Conservation (phyloP, 176 grass and related monocot species). For the Triticum dicoccoides region DNA sequence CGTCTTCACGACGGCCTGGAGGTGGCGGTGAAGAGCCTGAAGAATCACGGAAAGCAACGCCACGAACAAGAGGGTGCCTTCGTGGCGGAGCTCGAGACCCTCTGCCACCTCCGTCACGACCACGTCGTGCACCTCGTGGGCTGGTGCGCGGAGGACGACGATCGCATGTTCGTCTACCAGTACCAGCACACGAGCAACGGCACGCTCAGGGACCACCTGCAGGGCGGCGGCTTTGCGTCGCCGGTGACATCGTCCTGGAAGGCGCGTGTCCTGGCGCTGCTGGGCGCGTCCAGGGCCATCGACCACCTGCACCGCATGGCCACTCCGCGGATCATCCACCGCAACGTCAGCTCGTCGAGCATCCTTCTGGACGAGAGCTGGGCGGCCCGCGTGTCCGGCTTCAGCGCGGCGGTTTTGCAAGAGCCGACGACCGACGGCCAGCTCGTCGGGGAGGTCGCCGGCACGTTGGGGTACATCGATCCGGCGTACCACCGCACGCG, state of each 20-base stretch:
- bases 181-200: not conserved
- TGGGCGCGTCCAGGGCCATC: not conserved
- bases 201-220: not conserved
- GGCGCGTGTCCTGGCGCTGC: not conserved
- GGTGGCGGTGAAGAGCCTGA: not conserved
- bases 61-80: not conserved
- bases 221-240: not conserved
- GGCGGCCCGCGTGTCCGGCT: not conserved
- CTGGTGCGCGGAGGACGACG: not conserved
- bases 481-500: not conserved
- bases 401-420: not conserved
- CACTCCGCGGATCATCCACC: not conserved
- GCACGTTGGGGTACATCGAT: not conserved
- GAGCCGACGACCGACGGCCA: not conserved
- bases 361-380: not conserved
- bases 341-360: not conserved
- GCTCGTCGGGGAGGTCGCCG: not conserved
- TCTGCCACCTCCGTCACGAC: not conserved
- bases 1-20: not conserved
- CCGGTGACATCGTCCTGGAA: not conserved
- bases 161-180: not conserved
- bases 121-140: not conserved
- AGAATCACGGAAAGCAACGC: not conserved
- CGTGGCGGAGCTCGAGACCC: not conserved
- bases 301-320: not conserved